These are phyloP conservation scores for Lipomyces spencermartinsiae DNA, from an alignment of 805 yeast genomes.

Conservation along the genomic window DNA sequence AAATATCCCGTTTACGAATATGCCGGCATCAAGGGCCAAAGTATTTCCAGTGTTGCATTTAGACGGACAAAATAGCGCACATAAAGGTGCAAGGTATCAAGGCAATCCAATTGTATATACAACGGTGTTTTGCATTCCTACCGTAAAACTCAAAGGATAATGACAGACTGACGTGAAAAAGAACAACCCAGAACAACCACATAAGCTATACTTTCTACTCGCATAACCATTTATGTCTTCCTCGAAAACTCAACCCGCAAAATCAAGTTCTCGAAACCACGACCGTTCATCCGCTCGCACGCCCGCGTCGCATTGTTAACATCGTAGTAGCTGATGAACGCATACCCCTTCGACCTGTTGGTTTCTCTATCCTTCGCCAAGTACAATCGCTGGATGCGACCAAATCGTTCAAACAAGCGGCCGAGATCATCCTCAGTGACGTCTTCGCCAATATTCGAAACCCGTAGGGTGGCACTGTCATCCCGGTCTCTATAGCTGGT, in stretches of 20 bases:
- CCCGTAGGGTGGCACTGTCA: slow-evolving; percentile 85
- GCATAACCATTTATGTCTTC: slow-evolving; percentile 34
- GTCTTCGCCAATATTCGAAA: slow-evolving; percentile 85
- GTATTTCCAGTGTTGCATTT: slow-evolving; percentile 88
- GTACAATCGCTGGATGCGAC: slow-evolving; percentile 77
- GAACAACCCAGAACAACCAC: no score
- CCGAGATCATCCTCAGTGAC: slow-evolving; percentile 84
- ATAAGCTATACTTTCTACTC: not conserved
- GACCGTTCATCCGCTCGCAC: slow-evolving; percentile 77
- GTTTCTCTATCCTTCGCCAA: slow-evolving; percentile 91
- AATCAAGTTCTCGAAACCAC: slow-evolving; percentile 90
- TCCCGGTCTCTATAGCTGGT: slow-evolving; percentile 60
- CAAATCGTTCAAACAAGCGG: slow-evolving; percentile 69
- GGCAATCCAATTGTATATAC: not conserved
- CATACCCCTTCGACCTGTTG: slow-evolving; percentile 93
- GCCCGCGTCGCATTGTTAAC: slow-evolving; percentile 77
- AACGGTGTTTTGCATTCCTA: not conserved
- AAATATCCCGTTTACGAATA: slow-evolving; percentile 83
- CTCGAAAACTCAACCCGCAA: slow-evolving; percentile 55
- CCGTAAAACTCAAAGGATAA: not conserved
- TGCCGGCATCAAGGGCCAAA: slow-evolving; percentile 88
- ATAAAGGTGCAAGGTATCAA: not conserved
- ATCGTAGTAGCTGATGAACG: slow-evolving; percentile 82
- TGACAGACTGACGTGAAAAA: no score
- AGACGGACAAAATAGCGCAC: slow-evolving; percentile 15